Evolutionary conservation across 495 filamentous ascomycete species (phyloP), one percentile per base, ranked within the genome.

Genomic region (Astrothelium macrocarpum): DNA sequence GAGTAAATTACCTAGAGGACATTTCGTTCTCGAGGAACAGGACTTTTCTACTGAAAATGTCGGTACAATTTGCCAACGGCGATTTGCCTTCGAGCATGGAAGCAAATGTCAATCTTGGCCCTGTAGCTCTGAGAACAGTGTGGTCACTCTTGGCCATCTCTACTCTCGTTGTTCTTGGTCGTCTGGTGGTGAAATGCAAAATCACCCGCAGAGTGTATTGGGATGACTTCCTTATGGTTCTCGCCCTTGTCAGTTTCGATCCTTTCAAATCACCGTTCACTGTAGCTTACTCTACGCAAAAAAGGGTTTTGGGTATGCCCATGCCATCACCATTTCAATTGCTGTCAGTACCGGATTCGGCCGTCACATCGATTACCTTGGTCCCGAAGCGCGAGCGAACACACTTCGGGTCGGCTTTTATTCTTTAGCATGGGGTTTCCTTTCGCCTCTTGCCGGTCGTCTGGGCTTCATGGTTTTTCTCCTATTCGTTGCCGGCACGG

Each of bases 391-490:
- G 11, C 64, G 39, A 14, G n/a, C 59, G 18, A 12, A 59, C 9
- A 58, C 61, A 2, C 28, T 69, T 16, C 1, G 36, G 1, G 14
- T 61, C 3, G 67, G 67, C 4, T 29, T 66, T 18, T 34, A 36
- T 20, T 53, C 60, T 9, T 20, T 69, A 5, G 25, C 49, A 1
- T 53, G 31, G 25, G 60, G 60, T 20, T 66, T 63, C 45, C 60
- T 66, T 20, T 56, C 36, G 20, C 67, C 67, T 7, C 65, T 69
- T 61, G 42, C 46, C 34, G 67, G 61, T 10, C 60, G 67, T 16
- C 45, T 69, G 9, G 64, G 56, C 2, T 69, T 66, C 43, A 64
- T 61, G 61, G 53, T 69, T 16, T 66, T 65, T 10, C 26, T 69
- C 18, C 59, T 64, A 20, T 69, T 49, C 43, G 61, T 69, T 25